Evolutionary conservation across 345 rosid genomes (phyloP).

Genomic region (Microthlaspi erraticum): DNA sequence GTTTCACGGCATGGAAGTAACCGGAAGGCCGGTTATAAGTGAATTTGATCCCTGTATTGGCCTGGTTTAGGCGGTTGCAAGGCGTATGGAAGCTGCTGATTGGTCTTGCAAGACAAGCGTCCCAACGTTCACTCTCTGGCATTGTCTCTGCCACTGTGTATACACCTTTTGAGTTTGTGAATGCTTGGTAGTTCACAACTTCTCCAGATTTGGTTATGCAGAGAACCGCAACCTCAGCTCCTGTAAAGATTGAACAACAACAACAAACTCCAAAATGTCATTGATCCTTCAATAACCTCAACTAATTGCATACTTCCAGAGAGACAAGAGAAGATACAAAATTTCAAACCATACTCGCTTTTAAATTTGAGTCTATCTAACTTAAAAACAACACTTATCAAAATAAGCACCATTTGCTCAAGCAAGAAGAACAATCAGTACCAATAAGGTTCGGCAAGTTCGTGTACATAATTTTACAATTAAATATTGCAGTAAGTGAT

Average conservation of each 20-base stretch:
- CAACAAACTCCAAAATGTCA: neutral
- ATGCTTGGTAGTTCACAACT: conserved; percentile 92
- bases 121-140: conserved; percentile 98
- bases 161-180: conserved; percentile 77
- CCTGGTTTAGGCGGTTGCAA: conserved; percentile 66
- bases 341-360: neutral
- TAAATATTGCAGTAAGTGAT: neutral
- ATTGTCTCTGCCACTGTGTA: conserved; percentile 94
- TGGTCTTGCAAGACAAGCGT: conserved; percentile 86
- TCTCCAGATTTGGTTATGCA: conserved; percentile 95
- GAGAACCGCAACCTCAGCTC: conserved; percentile 97
- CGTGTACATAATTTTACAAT: neutral
- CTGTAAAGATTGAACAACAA: conserved; percentile 48
- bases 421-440: conserved; percentile 14
- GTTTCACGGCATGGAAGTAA: conserved; percentile 67
- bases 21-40: conserved; percentile 81
- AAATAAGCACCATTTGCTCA: conserved; percentile 9
- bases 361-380: neutral
- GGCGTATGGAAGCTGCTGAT: conserved; percentile 86
- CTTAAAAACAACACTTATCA: neutral
- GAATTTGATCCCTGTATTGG: conserved; percentile 78
- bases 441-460: neutral
- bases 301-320: conserved; percentile 4
- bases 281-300: neutral
- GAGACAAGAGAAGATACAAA: neutral